Evolutionary conservation across 225 moss, liverwort and hornwort species (phyloP), one percentile per base, ranked within the genome.

Genomic region (Lunularia cruciata): DNA sequence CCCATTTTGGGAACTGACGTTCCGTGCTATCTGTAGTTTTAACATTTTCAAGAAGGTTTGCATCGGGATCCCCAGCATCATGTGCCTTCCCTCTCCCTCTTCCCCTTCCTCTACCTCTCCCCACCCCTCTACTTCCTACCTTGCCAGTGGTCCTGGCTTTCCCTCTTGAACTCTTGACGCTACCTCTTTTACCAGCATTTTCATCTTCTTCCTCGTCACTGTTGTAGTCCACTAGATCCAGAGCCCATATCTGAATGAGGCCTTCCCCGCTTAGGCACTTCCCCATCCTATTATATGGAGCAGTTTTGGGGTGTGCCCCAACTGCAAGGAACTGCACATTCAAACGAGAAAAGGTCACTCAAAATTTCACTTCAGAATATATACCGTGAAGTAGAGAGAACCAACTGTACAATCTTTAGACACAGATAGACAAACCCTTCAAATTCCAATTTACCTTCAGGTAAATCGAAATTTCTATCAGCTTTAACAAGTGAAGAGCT

Each of bases 201-300:
- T 19, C 28, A 35, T 19, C 33, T n/a, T 64, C 74, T 15, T 40
- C 49, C 62, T 63, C 63, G 16, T 47, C 47, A 40, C 38, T 34
- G 27, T 68, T 55, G 39, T 47, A 60, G 20, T 40, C 51, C 25
- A n/a, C 26, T 47, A 61, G 62, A 40, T 91, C 84, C 66, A 92
- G 73, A 37, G 79, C 87, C 93, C 93, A 98, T 60, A 93, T 83
- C 88, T 98, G 98, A 71, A 98, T 55, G 56, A 91, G 60, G 47
- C 93, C 93, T 57, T 86, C 83, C 37, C 93, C 98, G 18, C 71
- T 75, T 48, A 89, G 65, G 8, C 79, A 65, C 74, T 91, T 84
- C 26, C 98, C 93, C 43, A 98, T 78, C 63, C 85, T 88, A 67
- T 93, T 90, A 61, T 86, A 91, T 48, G 85, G 78, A 48, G 65